Evolutionary conservation across 2,329 filamentous ascomycete species (phyloP).

Genomic region (Penicillium paneum): DNA sequence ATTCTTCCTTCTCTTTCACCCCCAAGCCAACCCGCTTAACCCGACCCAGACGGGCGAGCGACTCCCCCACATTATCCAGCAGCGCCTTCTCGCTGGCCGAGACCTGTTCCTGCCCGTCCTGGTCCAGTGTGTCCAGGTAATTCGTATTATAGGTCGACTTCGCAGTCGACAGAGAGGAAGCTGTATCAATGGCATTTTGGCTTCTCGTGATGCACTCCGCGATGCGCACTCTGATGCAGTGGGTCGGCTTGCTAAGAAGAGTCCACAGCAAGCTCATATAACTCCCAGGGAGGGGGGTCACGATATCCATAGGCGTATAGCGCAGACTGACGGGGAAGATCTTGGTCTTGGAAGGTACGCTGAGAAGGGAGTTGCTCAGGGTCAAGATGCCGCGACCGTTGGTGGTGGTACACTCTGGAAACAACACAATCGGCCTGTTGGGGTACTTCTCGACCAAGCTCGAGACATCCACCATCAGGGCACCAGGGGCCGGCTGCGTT

Average conservation of each 20-base stretch:
- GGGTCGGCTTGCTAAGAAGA: constrained; percentile 76
- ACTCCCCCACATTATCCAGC: constrained; percentile 76
- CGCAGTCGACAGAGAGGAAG: constrained; percentile 11
- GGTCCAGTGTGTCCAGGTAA: constrained; percentile 46
- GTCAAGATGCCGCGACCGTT: constrained; percentile 89
- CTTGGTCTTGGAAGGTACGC: constrained; percentile 62
- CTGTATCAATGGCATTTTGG: constrained; percentile 23
- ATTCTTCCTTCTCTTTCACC: constrained; percentile 75
- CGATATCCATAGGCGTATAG: constrained; percentile 85
- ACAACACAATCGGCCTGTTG: constrained; percentile 74
- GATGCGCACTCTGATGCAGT: constrained; percentile 86
- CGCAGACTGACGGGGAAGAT: constrained; percentile 90
- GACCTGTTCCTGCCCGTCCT: constrained; percentile 37
- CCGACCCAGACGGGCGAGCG: constrained; percentile 78
- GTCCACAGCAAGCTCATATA: constrained; percentile 79
- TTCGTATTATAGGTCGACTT: constrained; percentile 44
- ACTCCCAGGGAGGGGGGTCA: constrained; percentile 77
- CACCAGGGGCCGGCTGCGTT: constrained; percentile 45
- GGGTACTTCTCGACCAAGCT: constrained; percentile 67
- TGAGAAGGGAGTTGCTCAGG: constrained; percentile 72
- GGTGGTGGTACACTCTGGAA: constrained; percentile 91
- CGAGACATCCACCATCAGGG: constrained; percentile 58
- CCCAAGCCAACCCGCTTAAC: constrained; percentile 87
- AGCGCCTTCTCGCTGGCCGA: constrained; percentile 62
- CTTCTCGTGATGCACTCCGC: constrained; percentile 62